phyloP scores from a whole-genome alignment of 2,329 filamentous ascomycete species.

The Pyrenophora seminiperda region DNA sequence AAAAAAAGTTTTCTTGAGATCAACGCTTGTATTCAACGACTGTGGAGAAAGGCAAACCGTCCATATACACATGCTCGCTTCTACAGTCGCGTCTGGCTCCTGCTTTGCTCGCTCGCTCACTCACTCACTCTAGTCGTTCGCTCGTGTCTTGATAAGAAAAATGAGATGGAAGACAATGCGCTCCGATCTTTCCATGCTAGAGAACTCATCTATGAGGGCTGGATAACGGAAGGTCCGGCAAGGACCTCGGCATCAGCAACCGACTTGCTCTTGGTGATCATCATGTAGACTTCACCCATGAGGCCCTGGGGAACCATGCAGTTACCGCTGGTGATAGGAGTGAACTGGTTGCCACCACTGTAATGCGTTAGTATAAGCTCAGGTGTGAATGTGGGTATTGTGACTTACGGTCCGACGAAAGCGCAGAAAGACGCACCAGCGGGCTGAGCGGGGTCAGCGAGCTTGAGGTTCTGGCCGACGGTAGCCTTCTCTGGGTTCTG shows the following conservation, averaged over 20 bases:
- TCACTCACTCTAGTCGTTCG: constrained; percentile 2
- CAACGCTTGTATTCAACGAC: constrained; percentile 47
- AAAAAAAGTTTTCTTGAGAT: constrained; percentile 32
- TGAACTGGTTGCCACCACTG: constrained; percentile 56
- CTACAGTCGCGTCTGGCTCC: constrained; percentile 11
- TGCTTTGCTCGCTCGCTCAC: constrained; percentile 4
- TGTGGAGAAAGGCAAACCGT: constrained; percentile 38
- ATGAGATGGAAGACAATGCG: constrained; percentile 14
- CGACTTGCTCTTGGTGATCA: constrained; percentile 60
- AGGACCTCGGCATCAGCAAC: constrained; percentile 59
- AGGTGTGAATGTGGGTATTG: constrained; percentile 27
- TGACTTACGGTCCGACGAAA: constrained; percentile 65
- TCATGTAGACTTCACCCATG: constrained; percentile 69
- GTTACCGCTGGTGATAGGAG: constrained; percentile 59
- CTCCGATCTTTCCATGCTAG: constrained; percentile 5
- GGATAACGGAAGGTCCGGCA: constrained; percentile 56
- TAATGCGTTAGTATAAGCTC: constrained; percentile 25
- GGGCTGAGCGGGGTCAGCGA: constrained; percentile 45
- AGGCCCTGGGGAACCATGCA: constrained; percentile 68
- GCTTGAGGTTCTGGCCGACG: constrained; percentile 47
- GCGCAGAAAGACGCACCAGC: constrained; percentile 64
- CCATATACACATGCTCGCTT: constrained; percentile 30
- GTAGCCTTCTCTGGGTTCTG: constrained; percentile 56
- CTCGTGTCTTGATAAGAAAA: constrained; percentile 5
- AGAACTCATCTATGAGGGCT: constrained; percentile 41